Evolutionary conservation across 495 filamentous ascomycete species (phyloP), one percentile per base, ranked within the genome.

Genomic region (Penicillium lividum): DNA sequence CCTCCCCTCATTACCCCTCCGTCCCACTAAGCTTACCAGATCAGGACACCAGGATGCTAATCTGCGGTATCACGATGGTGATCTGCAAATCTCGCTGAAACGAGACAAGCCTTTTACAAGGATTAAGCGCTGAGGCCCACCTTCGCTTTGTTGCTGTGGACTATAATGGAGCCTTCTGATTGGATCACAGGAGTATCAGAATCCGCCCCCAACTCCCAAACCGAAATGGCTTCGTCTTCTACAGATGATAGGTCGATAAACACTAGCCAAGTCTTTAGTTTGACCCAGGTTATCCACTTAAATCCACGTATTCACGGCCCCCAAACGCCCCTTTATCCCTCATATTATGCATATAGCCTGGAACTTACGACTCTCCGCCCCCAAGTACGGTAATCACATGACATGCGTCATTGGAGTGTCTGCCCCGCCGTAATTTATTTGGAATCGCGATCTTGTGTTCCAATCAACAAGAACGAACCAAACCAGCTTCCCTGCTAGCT

Each of bases 81-180:
- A 15, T n/a, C 38, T 40, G 38, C 38, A 40, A n/a, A 2, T 40
- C 15, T 16, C 6, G 4, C 38, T 40, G 38, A 40, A 40, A 40
- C 38, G 38, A 40, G 38, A 40, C 38, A 40, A 40, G 38, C 38
- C 38, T 40, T 40, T 16, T n/a, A n/a, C 38, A 40, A 40, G 38
- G 38, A 40, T 40, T 40, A 40, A 40, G 38, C 38, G 38, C 38
- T 40, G 7, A 13, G 38, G 13, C 38, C 38, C 38, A 40, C 38
- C 13, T 40, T 16, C n/a, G 15, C 38, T n/a, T 40, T 40, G 15
- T 40, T 13, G 4, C 15, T 40, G 15, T 22, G 1, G 13, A 13
- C 38, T 40, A 13, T 5, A 16, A 13, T 16, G 38, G 38, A 13
- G 38, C 38, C 38, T 16, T 40, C 15, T 40, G 38, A 40, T 40